Base-by-base conservation (phyloP, 768 basidiomycete species). In the Rhizopogon sp. region DNA sequence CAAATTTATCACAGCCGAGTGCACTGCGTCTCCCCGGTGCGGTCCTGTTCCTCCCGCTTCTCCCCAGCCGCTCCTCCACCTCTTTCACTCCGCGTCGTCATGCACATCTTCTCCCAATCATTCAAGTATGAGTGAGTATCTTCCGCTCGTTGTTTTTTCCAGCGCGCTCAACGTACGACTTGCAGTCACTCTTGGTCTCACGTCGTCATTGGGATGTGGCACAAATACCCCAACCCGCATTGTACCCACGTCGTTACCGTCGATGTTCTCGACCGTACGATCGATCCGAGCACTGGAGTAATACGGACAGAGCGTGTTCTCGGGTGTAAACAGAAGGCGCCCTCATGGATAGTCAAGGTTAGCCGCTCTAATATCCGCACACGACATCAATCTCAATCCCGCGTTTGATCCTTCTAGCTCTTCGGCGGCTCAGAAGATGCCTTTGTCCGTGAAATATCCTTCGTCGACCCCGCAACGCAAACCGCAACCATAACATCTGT, bases 381-480 rank as follows among this genome's bases (percentile, higher is more conserved):
- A 29, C 42, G 35, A 54, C 51, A 66, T 50, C 20, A 1, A 0
- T 35, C 20, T 49, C 22, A 49, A 17, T 47, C 40, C 44, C 45
- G 43, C 20, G 17, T 33, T 6, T 8, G 31, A 49, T 43, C 40
- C 37, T 31, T 56, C 43, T 64, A 94, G 93, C 70, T 96, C 25
- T 90, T 96, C 55, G 93, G 93, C 51, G 93, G 93, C 39, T 92
- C 92, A 58, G 91, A 93, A 73, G 91, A 94, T 64, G 93, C 95
- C 9, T 97, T 90, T 66, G 91, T 97, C 1, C 85, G 95, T 44
- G 95, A 98, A 73, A 87, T 97, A 61, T 92, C 93, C 5, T 96
- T 95, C 66, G 79, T 96, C 39, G 92, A 97, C 70, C 95, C 95
- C 1, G 74, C 82, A 56, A 83, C 79, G 25, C 87, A 89, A 71